Conservation (phyloP, 139 green algal species). For the Chlamydomonas eustigma region DNA sequence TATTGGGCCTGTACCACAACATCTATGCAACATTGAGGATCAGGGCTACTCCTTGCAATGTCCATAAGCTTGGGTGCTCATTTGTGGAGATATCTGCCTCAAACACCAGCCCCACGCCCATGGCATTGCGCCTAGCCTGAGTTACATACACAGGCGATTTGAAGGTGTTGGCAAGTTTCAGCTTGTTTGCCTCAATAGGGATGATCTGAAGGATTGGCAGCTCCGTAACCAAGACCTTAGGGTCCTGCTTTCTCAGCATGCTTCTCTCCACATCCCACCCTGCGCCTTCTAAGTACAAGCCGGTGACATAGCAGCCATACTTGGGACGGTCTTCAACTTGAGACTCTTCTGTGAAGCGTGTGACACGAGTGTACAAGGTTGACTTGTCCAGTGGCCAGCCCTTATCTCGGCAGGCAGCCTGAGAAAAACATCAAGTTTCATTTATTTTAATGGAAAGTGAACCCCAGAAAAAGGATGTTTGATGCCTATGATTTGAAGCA, state of each 20-base stretch:
- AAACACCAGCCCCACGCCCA: slow-evolving; percentile 81
- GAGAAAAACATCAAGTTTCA: no score
- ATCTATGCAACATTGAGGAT: slow-evolving; percentile 56
- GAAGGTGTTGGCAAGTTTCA: slow-evolving; percentile 74
- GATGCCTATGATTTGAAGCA: no score
- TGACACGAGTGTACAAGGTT: slow-evolving; percentile 76
- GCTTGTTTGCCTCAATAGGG: slow-evolving; percentile 72
- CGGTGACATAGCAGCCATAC: slow-evolving; percentile 73
- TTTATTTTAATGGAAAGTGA: no score
- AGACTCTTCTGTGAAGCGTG: slow-evolving; percentile 30
- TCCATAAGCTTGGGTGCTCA: slow-evolving; percentile 78
- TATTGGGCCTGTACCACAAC: no score
- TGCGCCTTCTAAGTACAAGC: slow-evolving; percentile 82
- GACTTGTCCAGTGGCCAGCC: slow-evolving; percentile 79
- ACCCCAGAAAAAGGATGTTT: no score
- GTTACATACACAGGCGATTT: slow-evolving; percentile 80
- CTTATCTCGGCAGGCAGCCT: slow-evolving; percentile 75
- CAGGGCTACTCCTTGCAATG: slow-evolving; percentile 78
- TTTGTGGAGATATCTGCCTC: slow-evolving; percentile 71
- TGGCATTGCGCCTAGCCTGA: slow-evolving; percentile 73
- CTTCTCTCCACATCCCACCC: slow-evolving; percentile 60
- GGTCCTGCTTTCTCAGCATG: slow-evolving; percentile 58
- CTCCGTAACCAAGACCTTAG: slow-evolving; percentile 76
- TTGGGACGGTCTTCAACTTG: slow-evolving; percentile 48
- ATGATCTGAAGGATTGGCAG: slow-evolving; percentile 82